phyloP scores from a whole-genome alignment of 139 green algal genomes.

The Chlamydomonas eustigma region DNA sequence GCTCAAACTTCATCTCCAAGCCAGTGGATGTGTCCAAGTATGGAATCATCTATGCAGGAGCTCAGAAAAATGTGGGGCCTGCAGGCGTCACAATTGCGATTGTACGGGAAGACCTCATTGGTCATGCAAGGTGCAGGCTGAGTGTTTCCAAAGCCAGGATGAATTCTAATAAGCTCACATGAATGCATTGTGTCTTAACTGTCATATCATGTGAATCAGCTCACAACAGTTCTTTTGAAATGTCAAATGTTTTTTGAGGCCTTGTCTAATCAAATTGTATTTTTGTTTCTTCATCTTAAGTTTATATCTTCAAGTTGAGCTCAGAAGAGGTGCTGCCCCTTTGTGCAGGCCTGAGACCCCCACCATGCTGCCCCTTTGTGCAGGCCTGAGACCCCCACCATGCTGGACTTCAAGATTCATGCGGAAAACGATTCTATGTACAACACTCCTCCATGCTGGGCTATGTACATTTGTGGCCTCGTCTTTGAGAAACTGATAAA shows the following conservation, averaged over 20 bases:
- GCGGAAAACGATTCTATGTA: conserved; percentile 91
- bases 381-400: conserved; percentile 71
- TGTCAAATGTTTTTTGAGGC: background rate
- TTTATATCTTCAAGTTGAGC: no score
- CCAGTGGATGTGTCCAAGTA: conserved; percentile 96
- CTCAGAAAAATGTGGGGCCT: conserved; percentile 94
- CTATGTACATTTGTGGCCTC: conserved; percentile 96
- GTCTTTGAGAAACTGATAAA: conserved; percentile 92
- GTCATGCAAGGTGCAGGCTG: conserved; percentile 66
- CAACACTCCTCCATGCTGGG: conserved; percentile 97
- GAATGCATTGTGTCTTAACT: no score
- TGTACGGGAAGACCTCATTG: conserved; percentile 92
- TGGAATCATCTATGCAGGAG: conserved; percentile 94
- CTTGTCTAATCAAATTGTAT: background rate
- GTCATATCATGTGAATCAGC: no score
- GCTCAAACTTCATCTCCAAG: conserved; percentile 96
- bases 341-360: conserved; percentile 58
- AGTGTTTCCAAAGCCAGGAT: no score
- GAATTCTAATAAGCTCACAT: no score
- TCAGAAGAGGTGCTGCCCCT: no score
- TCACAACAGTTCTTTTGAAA: no score
- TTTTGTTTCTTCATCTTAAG: no score
- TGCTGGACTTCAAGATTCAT: conserved; percentile 90
- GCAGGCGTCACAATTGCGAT: conserved; percentile 94
- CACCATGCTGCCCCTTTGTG: no score